A percentile compares a stretch with the other conserved stretches of the same genome.
Evolutionary conservation across 2,329 filamentous ascomycete species (phyloP).

Genomic region (Fusarium virguliforme): DNA sequence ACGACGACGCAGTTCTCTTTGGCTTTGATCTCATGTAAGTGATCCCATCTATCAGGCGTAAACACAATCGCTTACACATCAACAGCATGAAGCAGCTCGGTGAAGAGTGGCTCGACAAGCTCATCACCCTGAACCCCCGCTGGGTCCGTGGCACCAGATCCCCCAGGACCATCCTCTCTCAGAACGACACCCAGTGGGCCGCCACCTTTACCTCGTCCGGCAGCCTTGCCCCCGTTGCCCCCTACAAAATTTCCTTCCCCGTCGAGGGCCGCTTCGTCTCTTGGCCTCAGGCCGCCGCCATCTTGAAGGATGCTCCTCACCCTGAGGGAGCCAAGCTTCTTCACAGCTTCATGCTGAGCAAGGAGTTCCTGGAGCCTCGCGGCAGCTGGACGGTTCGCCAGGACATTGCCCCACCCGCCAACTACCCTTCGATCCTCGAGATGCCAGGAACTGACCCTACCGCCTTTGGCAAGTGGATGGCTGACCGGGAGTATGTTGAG

Average conservation of each 20-base stretch:
- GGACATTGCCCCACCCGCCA: constrained; percentile 1
- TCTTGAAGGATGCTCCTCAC: constrained; percentile 33
- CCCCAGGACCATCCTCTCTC: constrained; percentile 56
- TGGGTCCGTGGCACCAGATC: constrained; percentile 69
- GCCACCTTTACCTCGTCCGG: constrained; percentile 56
- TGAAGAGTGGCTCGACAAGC: constrained; percentile 63
- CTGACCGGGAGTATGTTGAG: constrained; percentile 20
- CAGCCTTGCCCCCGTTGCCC: constrained; percentile 34
- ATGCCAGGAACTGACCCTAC: constrained; percentile 29
- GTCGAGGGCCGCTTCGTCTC: constrained; percentile 61
- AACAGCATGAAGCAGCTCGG: constrained; percentile 60
- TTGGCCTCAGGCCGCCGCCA: constrained; percentile 61
- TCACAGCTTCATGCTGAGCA: constrained; percentile 29
- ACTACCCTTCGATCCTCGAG: constrained; percentile 19
- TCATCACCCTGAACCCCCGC: constrained; percentile 64
- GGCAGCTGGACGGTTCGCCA: constrained; percentile 32
- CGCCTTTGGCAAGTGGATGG: constrained; percentile 30
- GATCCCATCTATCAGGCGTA: background rate
- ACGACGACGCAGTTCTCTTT: constrained; percentile 70
- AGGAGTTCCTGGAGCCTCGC: constrained; percentile 6
- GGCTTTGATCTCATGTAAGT: constrained; percentile 66
- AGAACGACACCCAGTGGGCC: constrained; percentile 51
- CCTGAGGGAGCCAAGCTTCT: constrained; percentile 38
- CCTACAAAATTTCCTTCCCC: constrained; percentile 53
- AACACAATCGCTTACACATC: background rate